Percentiles rank a stretch among this genome's conserved stretches.
Evolutionary conservation across 2,329 filamentous ascomycete species (phyloP).

Genomic region (Stagonosporopsis chrysanthemi): DNA sequence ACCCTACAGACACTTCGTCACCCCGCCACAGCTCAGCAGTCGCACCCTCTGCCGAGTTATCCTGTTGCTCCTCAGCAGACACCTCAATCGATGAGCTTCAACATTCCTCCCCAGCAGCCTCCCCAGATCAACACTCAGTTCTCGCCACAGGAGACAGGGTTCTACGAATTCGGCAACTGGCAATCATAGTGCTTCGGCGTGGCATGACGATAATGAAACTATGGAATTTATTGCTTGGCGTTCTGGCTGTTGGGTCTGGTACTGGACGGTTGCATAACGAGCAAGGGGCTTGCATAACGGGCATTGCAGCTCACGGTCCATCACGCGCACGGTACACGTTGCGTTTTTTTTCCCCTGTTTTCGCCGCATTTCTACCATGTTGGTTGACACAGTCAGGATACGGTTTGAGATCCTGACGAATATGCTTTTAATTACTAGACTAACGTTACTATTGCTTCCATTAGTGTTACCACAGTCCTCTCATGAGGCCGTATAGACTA

Average conservation of each 20-base stretch:
- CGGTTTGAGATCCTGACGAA: slow-evolving; percentile 5
- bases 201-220: slow-evolving; percentile 8
- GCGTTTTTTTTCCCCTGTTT: slow-evolving; percentile 1
- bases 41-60: slow-evolving; percentile 15
- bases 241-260: slow-evolving; percentile 4
- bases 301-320: slow-evolving; percentile 9
- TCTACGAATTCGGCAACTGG: slow-evolving; percentile 16
- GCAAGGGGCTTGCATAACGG: slow-evolving; percentile 11
- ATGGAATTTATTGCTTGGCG: slow-evolving; percentile 11
- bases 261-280: slow-evolving; percentile 13
- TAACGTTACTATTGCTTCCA: slow-evolving; percentile 18
- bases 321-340: slow-evolving; percentile 12
- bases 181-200: slow-evolving; percentile 1
- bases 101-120: slow-evolving; percentile 13
- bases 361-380: slow-evolving; percentile 5
- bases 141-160: slow-evolving; percentile 14
- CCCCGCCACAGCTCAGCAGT: slow-evolving; percentile 18
- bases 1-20: slow-evolving; percentile 20
- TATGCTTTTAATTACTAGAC: slow-evolving; percentile 23
- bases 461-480: slow-evolving; percentile 7
- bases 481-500: slow-evolving; percentile 20
- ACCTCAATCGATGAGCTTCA: slow-evolving; percentile 16
- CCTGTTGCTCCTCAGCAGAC: slow-evolving; percentile 13
- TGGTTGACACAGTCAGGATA: slow-evolving; percentile 4
- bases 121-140: slow-evolving; percentile 16